These are phyloP conservation scores for Linnemannia elongata DNA, from an alignment of 192 early-diverging fungal species.

Conservation along the genomic window DNA sequence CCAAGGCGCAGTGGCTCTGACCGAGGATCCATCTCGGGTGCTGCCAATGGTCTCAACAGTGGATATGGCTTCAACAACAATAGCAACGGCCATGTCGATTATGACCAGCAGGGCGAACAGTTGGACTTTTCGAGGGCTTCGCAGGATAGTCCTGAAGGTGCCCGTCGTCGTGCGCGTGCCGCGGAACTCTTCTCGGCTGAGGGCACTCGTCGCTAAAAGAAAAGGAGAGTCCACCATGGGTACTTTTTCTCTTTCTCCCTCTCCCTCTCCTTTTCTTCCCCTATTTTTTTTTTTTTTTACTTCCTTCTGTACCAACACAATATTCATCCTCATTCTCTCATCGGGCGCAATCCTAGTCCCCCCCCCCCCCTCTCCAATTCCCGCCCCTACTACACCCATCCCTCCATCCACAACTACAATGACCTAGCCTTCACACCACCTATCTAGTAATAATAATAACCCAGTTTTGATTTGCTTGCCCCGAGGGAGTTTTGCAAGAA, in stretches of 20 bases:
- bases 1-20: conserved; percentile 43
- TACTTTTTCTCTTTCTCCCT: neutral
- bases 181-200: conserved; percentile 52
- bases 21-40: conserved; percentile 26
- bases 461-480: neutral
- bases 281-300: neutral
- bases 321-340: neutral
- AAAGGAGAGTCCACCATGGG: neutral
- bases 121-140: neutral
- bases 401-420: neutral
- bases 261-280: neutral
- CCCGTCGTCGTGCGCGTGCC: conserved; percentile 50
- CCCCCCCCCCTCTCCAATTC: too few species aligned
- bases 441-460: conserved; percentile 1
- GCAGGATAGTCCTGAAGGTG: conserved; percentile 39
- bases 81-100: neutral
- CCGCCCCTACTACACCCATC: neutral
- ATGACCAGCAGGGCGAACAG: conserved; percentile 19
- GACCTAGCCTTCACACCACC: neutral
- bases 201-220: conserved; percentile 27
- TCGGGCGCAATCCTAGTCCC: too few species aligned
- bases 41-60: neutral
- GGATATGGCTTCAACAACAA: neutral
- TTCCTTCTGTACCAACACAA: neutral
- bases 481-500: neutral